phyloP scores from a whole-genome alignment of 768 basidiomycete genomes.

The Serendipita sp. region DNA sequence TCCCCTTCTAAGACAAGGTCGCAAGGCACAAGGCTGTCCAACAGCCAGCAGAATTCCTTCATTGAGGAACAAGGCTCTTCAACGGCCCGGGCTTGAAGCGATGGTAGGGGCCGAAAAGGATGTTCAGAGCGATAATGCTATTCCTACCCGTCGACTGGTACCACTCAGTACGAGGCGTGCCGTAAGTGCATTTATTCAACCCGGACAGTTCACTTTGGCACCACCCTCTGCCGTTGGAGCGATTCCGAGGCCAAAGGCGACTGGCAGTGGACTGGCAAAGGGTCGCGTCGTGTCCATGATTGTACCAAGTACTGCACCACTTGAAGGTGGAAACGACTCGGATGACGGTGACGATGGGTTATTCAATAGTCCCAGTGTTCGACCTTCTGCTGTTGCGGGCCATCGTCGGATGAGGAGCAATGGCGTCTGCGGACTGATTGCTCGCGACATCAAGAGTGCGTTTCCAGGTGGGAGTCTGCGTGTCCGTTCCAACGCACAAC shows the following conservation, averaged over 20 bases:
- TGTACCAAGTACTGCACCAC: neutral
- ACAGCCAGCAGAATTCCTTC: neutral
- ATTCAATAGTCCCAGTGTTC: neutral
- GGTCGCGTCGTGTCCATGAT: neutral
- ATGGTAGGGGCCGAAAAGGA: neutral
- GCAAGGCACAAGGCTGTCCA: neutral
- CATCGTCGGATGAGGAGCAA: conserved; percentile 24
- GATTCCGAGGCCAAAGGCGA: neutral
- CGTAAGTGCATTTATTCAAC: neutral
- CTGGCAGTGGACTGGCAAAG: neutral
- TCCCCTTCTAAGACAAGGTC: neutral
- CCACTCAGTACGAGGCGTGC: neutral
- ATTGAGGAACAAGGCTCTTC: neutral
- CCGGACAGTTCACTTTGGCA: neutral
- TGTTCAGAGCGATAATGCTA: neutral
- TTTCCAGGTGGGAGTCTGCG: conserved; percentile 56
- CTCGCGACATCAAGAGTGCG: conserved; percentile 34
- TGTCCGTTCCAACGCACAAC: conserved; percentile 71
- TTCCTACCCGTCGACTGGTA: neutral
- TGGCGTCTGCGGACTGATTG: conserved; percentile 38
- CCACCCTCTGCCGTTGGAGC: neutral
- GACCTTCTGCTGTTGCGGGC: neutral
- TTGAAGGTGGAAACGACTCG: neutral
- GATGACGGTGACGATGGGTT: neutral
- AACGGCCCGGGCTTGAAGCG: neutral